phyloP scores from a whole-genome alignment of 768 basidiomycete genomes.

The Trichaptum fuscoviolaceum region DNA sequence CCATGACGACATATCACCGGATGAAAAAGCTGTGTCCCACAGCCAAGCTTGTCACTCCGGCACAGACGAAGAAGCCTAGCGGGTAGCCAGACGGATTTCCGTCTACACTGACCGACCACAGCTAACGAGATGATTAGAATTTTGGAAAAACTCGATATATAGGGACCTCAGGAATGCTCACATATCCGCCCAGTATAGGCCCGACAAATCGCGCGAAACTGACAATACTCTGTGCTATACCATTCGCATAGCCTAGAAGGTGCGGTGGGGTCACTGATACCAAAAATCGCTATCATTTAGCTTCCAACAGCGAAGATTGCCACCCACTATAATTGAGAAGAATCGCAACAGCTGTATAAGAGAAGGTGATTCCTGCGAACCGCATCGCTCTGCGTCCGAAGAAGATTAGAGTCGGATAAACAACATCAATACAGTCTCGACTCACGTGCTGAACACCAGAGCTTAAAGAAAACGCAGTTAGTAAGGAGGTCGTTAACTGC shows the following conservation, averaged over 20 bases:
- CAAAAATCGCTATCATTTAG: slow-evolving; percentile 8
- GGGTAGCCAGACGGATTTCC: slow-evolving; percentile 68
- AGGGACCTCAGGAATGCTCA: slow-evolving; percentile 30
- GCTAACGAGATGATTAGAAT: slow-evolving; percentile 32
- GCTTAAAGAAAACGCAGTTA: slow-evolving; percentile 34
- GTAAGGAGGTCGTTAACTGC: slow-evolving; percentile 8
- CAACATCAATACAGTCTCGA: slow-evolving; percentile 13
- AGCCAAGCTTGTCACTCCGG: slow-evolving; percentile 53
- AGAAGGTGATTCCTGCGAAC: slow-evolving; percentile 84
- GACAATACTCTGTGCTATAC: slow-evolving; percentile 92
- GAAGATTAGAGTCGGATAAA: slow-evolving; percentile 5
- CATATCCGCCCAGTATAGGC: slow-evolving; percentile 80
- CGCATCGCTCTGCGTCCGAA: slow-evolving; percentile 59
- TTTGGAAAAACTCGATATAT: neutral
- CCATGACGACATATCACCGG: slow-evolving; percentile 33
- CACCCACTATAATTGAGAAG: slow-evolving; percentile 76
- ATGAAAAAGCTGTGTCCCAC: slow-evolving; percentile 73
- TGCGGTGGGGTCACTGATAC: slow-evolving; percentile 81
- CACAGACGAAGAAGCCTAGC: slow-evolving; percentile 66
- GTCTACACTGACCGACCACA: slow-evolving; percentile 71
- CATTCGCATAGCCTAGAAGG: slow-evolving; percentile 89
- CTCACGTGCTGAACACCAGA: slow-evolving; percentile 78
- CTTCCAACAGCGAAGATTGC: slow-evolving; percentile 3
- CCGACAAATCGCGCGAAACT: slow-evolving; percentile 90
- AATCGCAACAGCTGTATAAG: slow-evolving; percentile 87